These are phyloP conservation scores for Triticum urartu DNA, from an alignment of 176 grass and related monocot species.

Conservation along the genomic window DNA sequence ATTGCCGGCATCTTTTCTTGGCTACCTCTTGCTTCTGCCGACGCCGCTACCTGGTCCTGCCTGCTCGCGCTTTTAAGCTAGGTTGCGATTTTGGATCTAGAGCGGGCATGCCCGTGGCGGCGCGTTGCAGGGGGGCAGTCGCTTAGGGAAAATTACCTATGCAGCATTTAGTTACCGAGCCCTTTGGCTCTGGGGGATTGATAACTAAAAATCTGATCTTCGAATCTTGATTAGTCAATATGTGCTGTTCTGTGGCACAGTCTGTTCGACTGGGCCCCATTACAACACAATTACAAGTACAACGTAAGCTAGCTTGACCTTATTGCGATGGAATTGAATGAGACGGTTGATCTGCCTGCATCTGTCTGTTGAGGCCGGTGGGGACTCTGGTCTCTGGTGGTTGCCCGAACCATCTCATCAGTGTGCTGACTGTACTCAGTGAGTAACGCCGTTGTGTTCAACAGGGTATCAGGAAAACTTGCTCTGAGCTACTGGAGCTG, in stretches of 20 bases:
- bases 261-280: neutral
- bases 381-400: neutral
- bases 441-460: neutral
- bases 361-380: neutral
- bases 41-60: neutral
- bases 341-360: neutral
- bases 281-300: neutral
- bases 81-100: conserved; percentile 26
- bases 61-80: neutral
- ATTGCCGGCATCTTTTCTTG: neutral
- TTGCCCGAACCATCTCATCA: conserved; percentile 1
- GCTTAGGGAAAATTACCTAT: neutral
- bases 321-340: conserved; percentile 1
- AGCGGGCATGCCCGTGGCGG: neutral
- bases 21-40: neutral
- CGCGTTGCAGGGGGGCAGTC: conserved; percentile 3
- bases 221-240: conserved; percentile 12
- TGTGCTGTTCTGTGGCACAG: neutral
- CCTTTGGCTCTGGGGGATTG: neutral
- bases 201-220: neutral
- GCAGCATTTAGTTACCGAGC: neutral
- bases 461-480: conserved; percentile 89
- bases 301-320: neutral
- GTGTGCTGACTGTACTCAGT: neutral
- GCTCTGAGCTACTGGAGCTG: conserved; percentile 87